Evolutionary conservation across 2,329 filamentous ascomycete species (phyloP).

Genomic region (Penicillium palitans): DNA sequence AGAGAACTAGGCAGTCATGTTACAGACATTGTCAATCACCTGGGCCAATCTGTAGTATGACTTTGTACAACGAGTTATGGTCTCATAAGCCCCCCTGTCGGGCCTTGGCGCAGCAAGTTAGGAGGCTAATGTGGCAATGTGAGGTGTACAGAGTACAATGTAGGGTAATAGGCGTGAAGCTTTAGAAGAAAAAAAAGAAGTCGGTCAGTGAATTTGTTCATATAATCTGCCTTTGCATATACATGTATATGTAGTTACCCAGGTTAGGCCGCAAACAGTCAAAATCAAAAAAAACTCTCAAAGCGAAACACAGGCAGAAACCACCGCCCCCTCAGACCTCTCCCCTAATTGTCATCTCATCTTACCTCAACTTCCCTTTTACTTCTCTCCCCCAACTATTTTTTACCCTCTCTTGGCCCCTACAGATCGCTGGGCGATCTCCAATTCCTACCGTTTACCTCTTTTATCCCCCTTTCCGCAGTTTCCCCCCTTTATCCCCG

Average conservation of each 20-base stretch:
- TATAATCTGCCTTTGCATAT: neutral
- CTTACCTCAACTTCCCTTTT: neutral
- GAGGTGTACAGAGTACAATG: neutral
- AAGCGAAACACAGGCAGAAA: conserved; percentile 13
- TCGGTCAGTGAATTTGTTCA: neutral
- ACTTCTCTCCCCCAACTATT: conserved; percentile 10
- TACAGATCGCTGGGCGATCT: conserved; percentile 34
- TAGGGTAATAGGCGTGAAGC: neutral
- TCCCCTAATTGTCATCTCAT: conserved; percentile 4
- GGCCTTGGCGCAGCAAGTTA: conserved; percentile 7
- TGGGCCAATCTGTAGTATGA: neutral
- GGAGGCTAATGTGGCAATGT: conserved; percentile 5
- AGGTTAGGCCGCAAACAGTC: conserved; percentile 4
- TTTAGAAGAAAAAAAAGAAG: neutral
- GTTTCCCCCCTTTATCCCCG: conserved; percentile 14
- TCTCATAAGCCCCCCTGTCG: neutral
- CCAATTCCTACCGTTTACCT: conserved; percentile 15
- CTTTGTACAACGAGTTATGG: neutral
- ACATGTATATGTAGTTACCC: neutral
- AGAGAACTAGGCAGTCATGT: neutral
- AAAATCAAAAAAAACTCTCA: neutral
- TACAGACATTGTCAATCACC: neutral
- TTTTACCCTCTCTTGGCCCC: neutral
- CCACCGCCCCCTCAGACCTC: conserved; percentile 6
- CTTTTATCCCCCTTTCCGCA: conserved; percentile 5